Conservation (phyloP, 352 stramenopile genomes). For the Phytophthora pluvialis region DNA sequence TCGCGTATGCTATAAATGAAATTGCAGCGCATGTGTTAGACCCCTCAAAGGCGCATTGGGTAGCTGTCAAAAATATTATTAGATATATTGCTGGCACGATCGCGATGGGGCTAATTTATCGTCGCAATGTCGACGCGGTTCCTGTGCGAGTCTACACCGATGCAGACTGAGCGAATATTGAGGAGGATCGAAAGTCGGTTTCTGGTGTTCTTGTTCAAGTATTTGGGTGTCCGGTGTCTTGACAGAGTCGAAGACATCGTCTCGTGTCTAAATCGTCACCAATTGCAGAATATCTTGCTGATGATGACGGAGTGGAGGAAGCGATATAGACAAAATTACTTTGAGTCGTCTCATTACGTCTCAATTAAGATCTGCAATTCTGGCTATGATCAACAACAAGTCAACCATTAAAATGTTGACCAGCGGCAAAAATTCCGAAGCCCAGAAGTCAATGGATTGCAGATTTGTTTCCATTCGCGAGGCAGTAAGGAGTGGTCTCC, state of each 20-base stretch:
- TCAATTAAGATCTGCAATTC: neutral
- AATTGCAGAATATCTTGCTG: conserved; percentile 20
- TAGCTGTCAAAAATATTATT: conserved; percentile 11
- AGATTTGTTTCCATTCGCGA: conserved; percentile 16
- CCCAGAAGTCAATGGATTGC: conserved; percentile 19
- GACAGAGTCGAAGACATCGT: conserved; percentile 9
- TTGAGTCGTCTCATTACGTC: neutral
- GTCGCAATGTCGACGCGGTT: neutral
- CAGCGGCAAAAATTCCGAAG: conserved; percentile 13
- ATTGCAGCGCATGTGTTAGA: conserved; percentile 4
- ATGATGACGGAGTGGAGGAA: conserved; percentile 17
- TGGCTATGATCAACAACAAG: conserved; percentile 18
- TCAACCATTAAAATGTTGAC: conserved; percentile 13
- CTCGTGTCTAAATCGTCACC: conserved; percentile 23
- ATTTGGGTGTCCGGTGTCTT: conserved; percentile 1
- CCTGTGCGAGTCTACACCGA: conserved; percentile 8
- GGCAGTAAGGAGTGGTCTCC: neutral
- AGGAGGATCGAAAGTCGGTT: neutral
- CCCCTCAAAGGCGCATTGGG: conserved; percentile 1
- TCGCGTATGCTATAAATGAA: conserved; percentile 18
- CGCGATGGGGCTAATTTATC: neutral
- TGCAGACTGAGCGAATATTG: conserved; percentile 16
- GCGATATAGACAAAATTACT: conserved; percentile 1
- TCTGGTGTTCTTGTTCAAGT: conserved; percentile 3
- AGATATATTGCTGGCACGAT: conserved; percentile 3